These are phyloP conservation scores for Lactifluus hygrophoroides DNA, from an alignment of 768 basidiomycete genomes.

Conservation along the genomic window DNA sequence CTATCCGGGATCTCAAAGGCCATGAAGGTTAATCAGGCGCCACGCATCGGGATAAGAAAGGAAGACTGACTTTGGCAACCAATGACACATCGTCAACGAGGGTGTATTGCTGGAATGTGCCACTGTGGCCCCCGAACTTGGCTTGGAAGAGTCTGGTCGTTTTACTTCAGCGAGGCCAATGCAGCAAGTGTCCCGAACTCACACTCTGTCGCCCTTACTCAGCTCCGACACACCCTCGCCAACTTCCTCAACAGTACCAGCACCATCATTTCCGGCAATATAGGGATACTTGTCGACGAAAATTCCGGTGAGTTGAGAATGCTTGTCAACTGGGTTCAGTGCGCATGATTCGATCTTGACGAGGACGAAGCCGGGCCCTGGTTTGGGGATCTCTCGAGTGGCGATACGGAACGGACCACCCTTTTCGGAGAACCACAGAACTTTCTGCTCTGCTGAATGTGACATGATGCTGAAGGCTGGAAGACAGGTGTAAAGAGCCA, in stretches of 20 bases:
- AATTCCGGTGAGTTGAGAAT: slow-evolving; percentile 14
- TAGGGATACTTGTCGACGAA: slow-evolving; percentile 21
- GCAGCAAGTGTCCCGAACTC: not conserved
- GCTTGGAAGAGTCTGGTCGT: slow-evolving; percentile 1
- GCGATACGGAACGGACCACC: not conserved
- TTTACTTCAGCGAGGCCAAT: not conserved
- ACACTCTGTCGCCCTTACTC: slow-evolving; percentile 26
- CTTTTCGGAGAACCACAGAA: not conserved
- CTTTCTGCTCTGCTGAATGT: slow-evolving; percentile 1
- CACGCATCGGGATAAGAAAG: too few species aligned
- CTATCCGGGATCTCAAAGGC: slow-evolving; percentile 36
- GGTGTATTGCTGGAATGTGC: slow-evolving; percentile 21
- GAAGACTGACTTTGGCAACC: slow-evolving; percentile 17
- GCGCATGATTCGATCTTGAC: slow-evolving; percentile 17
- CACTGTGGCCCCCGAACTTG: not conserved
- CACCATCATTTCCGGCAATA: slow-evolving; percentile 22
- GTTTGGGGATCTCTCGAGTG: slow-evolving; percentile 8
- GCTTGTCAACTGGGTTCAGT: slow-evolving; percentile 21
- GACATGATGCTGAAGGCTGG: slow-evolving; percentile 4
- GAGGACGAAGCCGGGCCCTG: slow-evolving; percentile 18
- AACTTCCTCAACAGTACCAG: slow-evolving; percentile 24
- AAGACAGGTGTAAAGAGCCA: not conserved
- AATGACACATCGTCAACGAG: slow-evolving; percentile 17
- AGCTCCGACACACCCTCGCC: slow-evolving; percentile 24
- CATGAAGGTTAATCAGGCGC: not conserved